A percentile compares a stretch with the other conserved stretches of the same genome.
Evolutionary conservation across 2,329 filamentous ascomycete species (phyloP).

Genomic region (Aureobasidium uvarum): DNA sequence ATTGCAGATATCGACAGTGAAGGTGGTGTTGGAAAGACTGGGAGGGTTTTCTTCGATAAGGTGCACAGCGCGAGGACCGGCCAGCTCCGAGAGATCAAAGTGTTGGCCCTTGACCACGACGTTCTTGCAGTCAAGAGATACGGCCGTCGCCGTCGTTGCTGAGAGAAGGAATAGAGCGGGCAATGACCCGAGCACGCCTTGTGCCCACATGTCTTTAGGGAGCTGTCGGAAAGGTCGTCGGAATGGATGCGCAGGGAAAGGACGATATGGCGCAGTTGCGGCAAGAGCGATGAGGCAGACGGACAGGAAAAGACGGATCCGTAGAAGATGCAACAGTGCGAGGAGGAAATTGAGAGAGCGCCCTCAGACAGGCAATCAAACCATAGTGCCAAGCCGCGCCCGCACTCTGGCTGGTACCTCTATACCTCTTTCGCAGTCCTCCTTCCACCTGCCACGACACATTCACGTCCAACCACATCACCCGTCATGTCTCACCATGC

Average conservation of each 20-base stretch:
- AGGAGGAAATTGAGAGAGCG: background rate
- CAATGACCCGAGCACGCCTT: conserved; percentile 11
- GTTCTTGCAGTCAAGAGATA: conserved; percentile 62
- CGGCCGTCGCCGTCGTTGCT: conserved; percentile 41
- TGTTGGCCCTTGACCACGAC: conserved; percentile 58
- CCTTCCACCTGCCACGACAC: conserved; percentile 4
- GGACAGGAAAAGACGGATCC: background rate
- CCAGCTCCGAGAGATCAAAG: conserved; percentile 64
- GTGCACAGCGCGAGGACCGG: conserved; percentile 67
- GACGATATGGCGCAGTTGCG: background rate
- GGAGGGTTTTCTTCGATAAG: conserved; percentile 50
- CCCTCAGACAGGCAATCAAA: conserved; percentile 1
- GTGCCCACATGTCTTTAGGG: conserved; percentile 16
- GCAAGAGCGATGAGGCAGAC: background rate
- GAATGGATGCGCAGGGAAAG: background rate
- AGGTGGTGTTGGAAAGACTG: conserved; percentile 69
- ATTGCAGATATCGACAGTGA: conserved; percentile 74
- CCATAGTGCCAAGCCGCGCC: conserved; percentile 2
- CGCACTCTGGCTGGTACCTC: background rate
- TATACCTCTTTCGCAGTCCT: conserved; percentile 2
- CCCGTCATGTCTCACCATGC: conserved; percentile 70
- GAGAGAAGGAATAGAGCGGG: conserved; percentile 34
- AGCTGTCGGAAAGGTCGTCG: background rate
- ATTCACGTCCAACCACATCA: background rate
- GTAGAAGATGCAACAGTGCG: background rate